phyloP scores from a whole-genome alignment of 164 flowering plant species.

The Chimonanthus salicifolius region DNA sequence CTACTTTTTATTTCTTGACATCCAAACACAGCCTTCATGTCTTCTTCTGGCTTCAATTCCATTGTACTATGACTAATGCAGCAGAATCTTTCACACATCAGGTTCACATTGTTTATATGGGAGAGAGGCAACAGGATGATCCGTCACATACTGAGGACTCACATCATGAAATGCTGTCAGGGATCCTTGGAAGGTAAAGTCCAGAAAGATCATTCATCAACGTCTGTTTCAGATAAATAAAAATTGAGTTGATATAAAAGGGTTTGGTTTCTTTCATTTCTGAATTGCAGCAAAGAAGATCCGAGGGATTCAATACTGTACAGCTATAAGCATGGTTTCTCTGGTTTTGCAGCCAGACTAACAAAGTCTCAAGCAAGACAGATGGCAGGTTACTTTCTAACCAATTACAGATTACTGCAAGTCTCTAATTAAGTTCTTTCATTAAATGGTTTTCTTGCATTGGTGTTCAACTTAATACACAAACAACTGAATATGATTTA shows the following conservation, averaged over 20 bases:
- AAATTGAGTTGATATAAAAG: not conserved
- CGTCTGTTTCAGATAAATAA: not conserved
- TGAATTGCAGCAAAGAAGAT: constrained; percentile 31
- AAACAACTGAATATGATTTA: too few relatives aligned
- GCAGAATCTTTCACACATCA: not conserved
- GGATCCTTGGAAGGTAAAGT: constrained; percentile 31
- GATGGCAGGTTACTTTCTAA: constrained; percentile 30
- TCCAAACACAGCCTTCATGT: too few relatives aligned
- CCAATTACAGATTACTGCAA: not conserved
- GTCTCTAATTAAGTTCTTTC: too few relatives aligned
- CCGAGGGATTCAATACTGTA: constrained; percentile 31
- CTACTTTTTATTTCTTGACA: too few relatives aligned
- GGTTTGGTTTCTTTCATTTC: not conserved
- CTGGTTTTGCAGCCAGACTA: constrained; percentile 48
- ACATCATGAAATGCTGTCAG: constrained; percentile 34
- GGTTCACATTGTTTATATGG: constrained; percentile 39
- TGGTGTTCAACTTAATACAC: too few relatives aligned
- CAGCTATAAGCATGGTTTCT: constrained; percentile 49
- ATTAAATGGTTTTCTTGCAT: too few relatives aligned
- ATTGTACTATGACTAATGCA: too few relatives aligned
- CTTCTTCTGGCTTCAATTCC: too few relatives aligned
- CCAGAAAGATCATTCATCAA: not conserved
- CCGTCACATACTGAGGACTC: constrained; percentile 15
- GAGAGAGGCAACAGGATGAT: constrained; percentile 33
- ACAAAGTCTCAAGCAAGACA: constrained; percentile 32